These are phyloP conservation scores for Phytopythium delawarense DNA, from an alignment of 352 stramenopile genomes.

Conservation along the genomic window DNA sequence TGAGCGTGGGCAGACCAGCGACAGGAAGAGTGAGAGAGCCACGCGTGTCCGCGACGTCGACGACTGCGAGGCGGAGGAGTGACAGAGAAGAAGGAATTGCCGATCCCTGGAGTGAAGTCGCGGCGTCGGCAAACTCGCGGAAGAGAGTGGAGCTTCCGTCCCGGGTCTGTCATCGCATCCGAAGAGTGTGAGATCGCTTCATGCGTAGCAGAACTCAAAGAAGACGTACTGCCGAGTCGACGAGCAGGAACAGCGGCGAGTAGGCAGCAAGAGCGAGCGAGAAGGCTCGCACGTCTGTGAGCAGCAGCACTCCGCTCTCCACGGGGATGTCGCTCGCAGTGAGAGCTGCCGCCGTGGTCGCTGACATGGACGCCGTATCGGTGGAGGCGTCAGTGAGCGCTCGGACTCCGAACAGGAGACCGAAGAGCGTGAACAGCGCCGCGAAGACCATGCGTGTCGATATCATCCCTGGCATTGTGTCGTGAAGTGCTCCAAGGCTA, in stretches of 20 bases:
- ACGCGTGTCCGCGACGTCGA: constrained; percentile 19
- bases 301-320: constrained; percentile 25
- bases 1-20: constrained; percentile 23
- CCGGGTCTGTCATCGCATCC: constrained; percentile 7
- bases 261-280: constrained; percentile 11
- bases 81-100: constrained; percentile 6
- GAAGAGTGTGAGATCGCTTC: neutral
- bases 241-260: constrained; percentile 37
- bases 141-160: constrained; percentile 26
- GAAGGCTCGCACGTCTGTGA: constrained; percentile 18
- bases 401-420: neutral
- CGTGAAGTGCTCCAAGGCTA: neutral
- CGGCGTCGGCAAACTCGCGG: constrained; percentile 26
- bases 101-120: constrained; percentile 14
- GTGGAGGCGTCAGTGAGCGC: neutral
- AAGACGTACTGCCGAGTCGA: constrained; percentile 21
- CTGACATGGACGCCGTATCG: neutral
- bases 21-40: constrained; percentile 5
- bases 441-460: neutral
- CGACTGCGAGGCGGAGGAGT: constrained; percentile 18
- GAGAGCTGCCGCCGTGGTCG: neutral
- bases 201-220: neutral
- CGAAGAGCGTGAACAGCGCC: neutral
- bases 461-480: neutral
- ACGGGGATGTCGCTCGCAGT: constrained; percentile 9